Evolutionary conservation across 306 rosid genomes (phyloP).

Genomic region (Acmispon strigosus): DNA sequence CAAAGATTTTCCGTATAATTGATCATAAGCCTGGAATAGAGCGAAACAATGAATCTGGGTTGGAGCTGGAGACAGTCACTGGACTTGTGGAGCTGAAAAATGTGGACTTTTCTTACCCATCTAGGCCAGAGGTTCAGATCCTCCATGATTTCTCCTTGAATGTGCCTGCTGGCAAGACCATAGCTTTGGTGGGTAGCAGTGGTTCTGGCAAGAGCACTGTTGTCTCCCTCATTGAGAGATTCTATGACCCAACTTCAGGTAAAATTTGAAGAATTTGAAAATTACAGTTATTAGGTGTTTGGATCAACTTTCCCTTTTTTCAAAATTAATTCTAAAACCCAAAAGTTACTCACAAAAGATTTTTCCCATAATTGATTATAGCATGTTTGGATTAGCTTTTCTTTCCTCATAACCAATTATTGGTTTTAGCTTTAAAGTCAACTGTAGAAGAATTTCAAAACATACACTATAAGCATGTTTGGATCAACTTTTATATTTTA

Average conservation of each 20-base stretch:
- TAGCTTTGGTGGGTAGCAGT: slow-evolving; percentile 95
- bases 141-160: slow-evolving; percentile 60
- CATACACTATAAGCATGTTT: too few relatives aligned
- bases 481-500: too few relatives aligned
- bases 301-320: too few relatives aligned
- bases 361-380: too few relatives aligned
- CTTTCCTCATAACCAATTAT: too few relatives aligned
- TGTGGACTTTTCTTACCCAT: slow-evolving; percentile 85
- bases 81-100: slow-evolving; percentile 82
- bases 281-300: neutral
- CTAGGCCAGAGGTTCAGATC: slow-evolving; percentile 77
- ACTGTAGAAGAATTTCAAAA: too few relatives aligned
- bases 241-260: slow-evolving; percentile 92
- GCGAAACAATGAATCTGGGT: slow-evolving; percentile 62
- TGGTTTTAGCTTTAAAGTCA: too few relatives aligned
- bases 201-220: slow-evolving; percentile 99
- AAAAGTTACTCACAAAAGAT: too few relatives aligned
- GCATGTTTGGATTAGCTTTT: too few relatives aligned
- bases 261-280: neutral
- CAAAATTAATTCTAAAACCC: too few relatives aligned
- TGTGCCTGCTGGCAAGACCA: slow-evolving; percentile 96
- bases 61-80: slow-evolving; percentile 66
- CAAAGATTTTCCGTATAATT: slow-evolving; percentile 70
- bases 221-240: slow-evolving; percentile 92
- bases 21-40: slow-evolving; percentile 87